A percentile compares a stretch with the other conserved stretches of the same genome.
Conservation (phyloP, 805 yeast species). For the Lipomyces sp. region DNA sequence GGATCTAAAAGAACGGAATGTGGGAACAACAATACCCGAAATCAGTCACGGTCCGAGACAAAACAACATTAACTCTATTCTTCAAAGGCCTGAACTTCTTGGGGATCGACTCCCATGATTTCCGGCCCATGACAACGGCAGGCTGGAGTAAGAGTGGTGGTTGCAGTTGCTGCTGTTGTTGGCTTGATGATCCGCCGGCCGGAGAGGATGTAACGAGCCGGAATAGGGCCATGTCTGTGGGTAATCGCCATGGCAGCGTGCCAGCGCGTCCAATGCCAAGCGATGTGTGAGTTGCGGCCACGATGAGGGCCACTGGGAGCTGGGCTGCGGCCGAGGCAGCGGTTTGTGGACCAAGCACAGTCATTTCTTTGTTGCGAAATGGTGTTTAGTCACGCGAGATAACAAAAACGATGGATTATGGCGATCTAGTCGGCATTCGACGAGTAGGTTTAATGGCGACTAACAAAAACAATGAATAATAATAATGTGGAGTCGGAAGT, state of each 20-base stretch:
- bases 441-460: no score
- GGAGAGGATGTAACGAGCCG: constrained; percentile 65
- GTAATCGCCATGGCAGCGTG: constrained; percentile 82
- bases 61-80: constrained; percentile 71
- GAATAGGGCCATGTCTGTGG: constrained; percentile 85
- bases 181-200: constrained; percentile 33
- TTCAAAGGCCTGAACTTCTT: constrained; percentile 79
- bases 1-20: not conserved
- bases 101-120: constrained; percentile 96
- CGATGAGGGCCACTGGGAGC: constrained; percentile 60
- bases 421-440: no score
- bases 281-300: constrained; percentile 82
- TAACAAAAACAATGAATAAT: no score
- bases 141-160: constrained; percentile 50
- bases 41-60: constrained; percentile 56
- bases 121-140: constrained; percentile 94
- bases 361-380: constrained; percentile 2
- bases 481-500: not conserved
- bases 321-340: constrained; percentile 7
- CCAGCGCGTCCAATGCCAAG: constrained; percentile 87
- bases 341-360: not conserved
- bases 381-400: not conserved
- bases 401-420: no score
- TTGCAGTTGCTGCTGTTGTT: no score
- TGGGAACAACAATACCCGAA: constrained; percentile 19